Evolutionary conservation across 139 green algal genomes (phyloP).

Genomic region (Coelastrella sp.): DNA sequence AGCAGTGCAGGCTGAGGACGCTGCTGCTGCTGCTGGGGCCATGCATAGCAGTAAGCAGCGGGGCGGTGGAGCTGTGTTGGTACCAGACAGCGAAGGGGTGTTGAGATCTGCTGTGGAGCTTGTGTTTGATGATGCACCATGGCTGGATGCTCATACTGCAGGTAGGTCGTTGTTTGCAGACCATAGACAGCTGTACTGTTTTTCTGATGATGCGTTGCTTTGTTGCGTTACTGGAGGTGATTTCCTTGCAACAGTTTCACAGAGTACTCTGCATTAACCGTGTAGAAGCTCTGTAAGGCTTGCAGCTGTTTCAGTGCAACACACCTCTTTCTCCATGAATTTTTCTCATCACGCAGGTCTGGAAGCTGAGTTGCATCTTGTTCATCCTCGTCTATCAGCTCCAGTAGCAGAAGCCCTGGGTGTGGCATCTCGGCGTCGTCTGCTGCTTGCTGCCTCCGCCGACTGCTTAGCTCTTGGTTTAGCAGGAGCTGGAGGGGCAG

Average conservation of each 20-base stretch:
- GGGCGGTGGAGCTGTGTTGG: conserved; percentile 55
- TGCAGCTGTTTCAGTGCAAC: too few relatives aligned
- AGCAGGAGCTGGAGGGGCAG: conserved; percentile 46
- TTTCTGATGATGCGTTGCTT: too few relatives aligned
- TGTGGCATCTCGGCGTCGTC: conserved; percentile 67
- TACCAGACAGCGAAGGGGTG: conserved; percentile 69
- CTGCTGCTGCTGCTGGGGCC: neutral
- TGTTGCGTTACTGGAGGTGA: too few relatives aligned
- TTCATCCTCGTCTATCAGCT: conserved; percentile 31
- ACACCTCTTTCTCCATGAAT: too few relatives aligned
- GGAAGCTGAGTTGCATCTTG: conserved; percentile 7
- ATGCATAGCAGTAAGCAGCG: conserved; percentile 5
- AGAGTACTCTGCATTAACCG: too few relatives aligned
- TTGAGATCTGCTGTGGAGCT: conserved; percentile 64
- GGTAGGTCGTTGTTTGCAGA: neutral
- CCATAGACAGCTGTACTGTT: too few relatives aligned
- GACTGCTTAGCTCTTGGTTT: conserved; percentile 66
- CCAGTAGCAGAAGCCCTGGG: conserved; percentile 59
- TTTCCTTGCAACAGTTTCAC: too few relatives aligned
- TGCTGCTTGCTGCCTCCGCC: conserved; percentile 69
- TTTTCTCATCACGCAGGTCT: neutral
- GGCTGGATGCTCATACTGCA: conserved; percentile 57
- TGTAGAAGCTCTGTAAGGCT: too few relatives aligned
- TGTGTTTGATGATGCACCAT: conserved; percentile 85
- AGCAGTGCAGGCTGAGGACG: too few relatives aligned